A percentile compares a stretch with the other conserved stretches of the same genome.
Conservation (phyloP, 2,329 filamentous ascomycete species). For the Orbilia javanica region DNA sequence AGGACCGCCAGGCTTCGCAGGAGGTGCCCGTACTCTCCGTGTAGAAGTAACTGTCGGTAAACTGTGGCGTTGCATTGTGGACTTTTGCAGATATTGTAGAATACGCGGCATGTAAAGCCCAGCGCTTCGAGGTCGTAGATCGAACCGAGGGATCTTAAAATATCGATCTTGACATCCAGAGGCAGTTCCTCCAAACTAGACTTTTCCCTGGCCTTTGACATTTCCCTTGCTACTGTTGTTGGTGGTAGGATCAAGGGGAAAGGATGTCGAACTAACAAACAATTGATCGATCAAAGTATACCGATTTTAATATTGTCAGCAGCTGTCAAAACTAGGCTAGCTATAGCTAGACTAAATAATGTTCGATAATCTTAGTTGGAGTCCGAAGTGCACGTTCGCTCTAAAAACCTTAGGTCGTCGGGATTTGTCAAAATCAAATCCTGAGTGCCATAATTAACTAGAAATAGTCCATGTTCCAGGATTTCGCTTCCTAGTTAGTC, state of each 20-base stretch:
- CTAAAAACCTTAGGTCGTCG: too few species aligned
- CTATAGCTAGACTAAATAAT: neutral
- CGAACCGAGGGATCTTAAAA: neutral
- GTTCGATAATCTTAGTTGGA: too few species aligned
- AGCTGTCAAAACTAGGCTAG: neutral
- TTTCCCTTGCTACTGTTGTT: neutral
- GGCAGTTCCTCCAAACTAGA: conserved; percentile 17
- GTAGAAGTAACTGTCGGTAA: neutral
- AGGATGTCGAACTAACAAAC: neutral
- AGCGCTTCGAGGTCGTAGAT: conserved; percentile 32
- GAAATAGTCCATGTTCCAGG: too few species aligned
- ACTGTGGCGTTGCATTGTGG: neutral
- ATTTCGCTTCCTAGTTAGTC: too few species aligned
- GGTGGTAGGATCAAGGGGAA: neutral
- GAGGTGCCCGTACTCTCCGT: conserved; percentile 4
- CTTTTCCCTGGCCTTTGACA: conserved; percentile 2
- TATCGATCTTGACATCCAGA: conserved; percentile 33
- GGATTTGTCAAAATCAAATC: too few species aligned
- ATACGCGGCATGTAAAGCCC: conserved; percentile 4
- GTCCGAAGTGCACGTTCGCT: too few species aligned
- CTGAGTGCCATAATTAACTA: too few species aligned
- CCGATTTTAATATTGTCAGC: too few species aligned
- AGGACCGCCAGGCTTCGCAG: conserved; percentile 15
- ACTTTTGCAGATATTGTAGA: conserved; percentile 21
- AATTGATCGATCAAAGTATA: neutral